Conservation (phyloP, 805 yeast species). For the Candida pini region DNA sequence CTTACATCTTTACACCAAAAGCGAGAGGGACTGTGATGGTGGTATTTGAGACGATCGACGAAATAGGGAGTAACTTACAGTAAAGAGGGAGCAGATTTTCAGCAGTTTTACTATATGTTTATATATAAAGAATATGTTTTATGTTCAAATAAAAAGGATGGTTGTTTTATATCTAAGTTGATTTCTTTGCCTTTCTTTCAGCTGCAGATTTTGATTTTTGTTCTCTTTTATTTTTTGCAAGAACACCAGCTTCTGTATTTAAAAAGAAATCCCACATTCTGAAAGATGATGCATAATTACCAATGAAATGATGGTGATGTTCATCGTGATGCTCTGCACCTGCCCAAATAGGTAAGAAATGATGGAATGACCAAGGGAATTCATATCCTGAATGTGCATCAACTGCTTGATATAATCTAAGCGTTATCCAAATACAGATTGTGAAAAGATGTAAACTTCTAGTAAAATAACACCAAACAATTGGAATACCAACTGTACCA, state of each 20-base stretch:
- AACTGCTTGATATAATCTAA: slow-evolving; percentile 91
- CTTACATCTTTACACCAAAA: too few species aligned
- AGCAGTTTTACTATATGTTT: too few species aligned
- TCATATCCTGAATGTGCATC: slow-evolving; percentile 98
- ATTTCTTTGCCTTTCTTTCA: slow-evolving; percentile 31
- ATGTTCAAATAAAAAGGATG: too few species aligned
- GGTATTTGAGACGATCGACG: too few species aligned
- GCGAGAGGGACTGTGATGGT: too few species aligned
- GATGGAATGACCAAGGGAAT: slow-evolving; percentile 94
- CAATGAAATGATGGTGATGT: slow-evolving; percentile 94
- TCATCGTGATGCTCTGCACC: slow-evolving; percentile 98
- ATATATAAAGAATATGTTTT: too few species aligned
- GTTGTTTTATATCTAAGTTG: too few species aligned
- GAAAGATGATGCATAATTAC: slow-evolving; percentile 91
- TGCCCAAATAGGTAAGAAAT: slow-evolving; percentile 93
- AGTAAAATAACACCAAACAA: slow-evolving; percentile 72
- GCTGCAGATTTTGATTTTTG: slow-evolving; percentile 51
- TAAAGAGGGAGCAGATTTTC: too few species aligned
- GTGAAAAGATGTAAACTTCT: slow-evolving; percentile 82
- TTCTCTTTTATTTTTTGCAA: slow-evolving; percentile 73
- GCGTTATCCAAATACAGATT: slow-evolving; percentile 79
- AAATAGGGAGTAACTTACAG: too few species aligned
- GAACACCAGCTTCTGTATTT: slow-evolving; percentile 86
- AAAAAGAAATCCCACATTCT: slow-evolving; percentile 92
- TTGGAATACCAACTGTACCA: slow-evolving; percentile 96